Conservation (phyloP, 2,329 filamentous ascomycete species). For the Alternaria ethzedia region DNA sequence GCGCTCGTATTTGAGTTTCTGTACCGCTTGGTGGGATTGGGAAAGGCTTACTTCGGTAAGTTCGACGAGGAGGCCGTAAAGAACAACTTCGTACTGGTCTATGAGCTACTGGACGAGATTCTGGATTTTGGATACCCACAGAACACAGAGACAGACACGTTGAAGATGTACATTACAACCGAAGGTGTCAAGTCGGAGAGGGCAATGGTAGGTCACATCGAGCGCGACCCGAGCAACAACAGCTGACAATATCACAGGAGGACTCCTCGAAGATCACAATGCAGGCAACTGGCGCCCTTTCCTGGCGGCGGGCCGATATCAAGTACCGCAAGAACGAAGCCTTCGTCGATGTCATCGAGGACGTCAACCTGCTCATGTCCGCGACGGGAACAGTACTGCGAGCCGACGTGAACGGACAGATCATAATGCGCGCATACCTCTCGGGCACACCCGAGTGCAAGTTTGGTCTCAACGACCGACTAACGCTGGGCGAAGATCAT, state of each 20-base stretch:
- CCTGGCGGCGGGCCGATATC: constrained; percentile 96
- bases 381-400: constrained; percentile 92
- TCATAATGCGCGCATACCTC: constrained; percentile 97
- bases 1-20: constrained; percentile 98
- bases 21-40: constrained; percentile 87
- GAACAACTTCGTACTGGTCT: constrained; percentile 99
- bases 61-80: constrained; percentile 99
- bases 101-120: constrained; percentile 97
- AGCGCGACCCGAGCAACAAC: not conserved
- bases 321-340: constrained; percentile 99
- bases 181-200: constrained; percentile 95
- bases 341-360: constrained; percentile 98
- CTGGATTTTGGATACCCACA: constrained; percentile 99
- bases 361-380: constrained; percentile 99
- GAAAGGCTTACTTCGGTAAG: constrained; percentile 96
- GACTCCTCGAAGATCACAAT: constrained; percentile 98
- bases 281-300: constrained; percentile 96
- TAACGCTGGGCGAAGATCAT: constrained; percentile 76
- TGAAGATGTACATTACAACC: constrained; percentile 99
- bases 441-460: constrained; percentile 98
- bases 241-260: constrained; percentile 56
- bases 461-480: constrained; percentile 94
- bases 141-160: constrained; percentile 96
- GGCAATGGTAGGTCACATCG: constrained; percentile 57
- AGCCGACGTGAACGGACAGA: constrained; percentile 95